Evolutionary conservation across 192 early-diverging fungal genomes (phyloP), one percentile per base, ranked within the genome.

Genomic region (Allomyces macrogynus): DNA sequence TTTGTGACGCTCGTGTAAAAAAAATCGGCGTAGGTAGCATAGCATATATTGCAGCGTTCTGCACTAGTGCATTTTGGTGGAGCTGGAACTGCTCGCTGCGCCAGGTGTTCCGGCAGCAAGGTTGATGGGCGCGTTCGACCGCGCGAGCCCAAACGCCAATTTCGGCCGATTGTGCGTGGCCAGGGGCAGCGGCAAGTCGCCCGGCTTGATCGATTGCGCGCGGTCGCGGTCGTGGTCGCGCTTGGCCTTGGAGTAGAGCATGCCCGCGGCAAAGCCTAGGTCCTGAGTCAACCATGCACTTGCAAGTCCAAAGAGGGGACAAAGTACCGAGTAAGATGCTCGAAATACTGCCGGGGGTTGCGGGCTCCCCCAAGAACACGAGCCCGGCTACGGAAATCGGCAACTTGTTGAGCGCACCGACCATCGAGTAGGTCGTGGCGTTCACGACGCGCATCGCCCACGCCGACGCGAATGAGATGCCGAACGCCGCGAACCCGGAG

Each of bases 351-450:
- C 85, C 92, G 61, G 83, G 72, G 0, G 89, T 90, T 23, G 90
- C 80, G 20, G 84, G 82, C 66, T 93, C 93, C 60, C 85, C 85
- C 76, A 99, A 92, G 78, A 94, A 95, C 14, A 99, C 54, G 78
- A 99, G 97, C 42, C 94, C 92, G 66, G 88, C 87, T 25, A 95
- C 76, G 5, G 93, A 89, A 66, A 99, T 91, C 18, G 95, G 95
- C 40, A 99, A 76, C 71, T 99, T 99, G 76, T 99, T 99, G 61
- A 99, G 85, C 12, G 95, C 92, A 10, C 95, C 95, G 26, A 92
- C 92, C 95, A 99, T 99, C n/a, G 83, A 86, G 71, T 89, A 91
- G 0, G 89, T 91, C 26, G 89, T 91, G 22, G 86, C 86, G 7
- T 79, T 83, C 11, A 86, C 78, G 10, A 73, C 76, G 70, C 79